Conservation (phyloP, 78 protist genomes). For the Protostelium mycophagum region DNA sequence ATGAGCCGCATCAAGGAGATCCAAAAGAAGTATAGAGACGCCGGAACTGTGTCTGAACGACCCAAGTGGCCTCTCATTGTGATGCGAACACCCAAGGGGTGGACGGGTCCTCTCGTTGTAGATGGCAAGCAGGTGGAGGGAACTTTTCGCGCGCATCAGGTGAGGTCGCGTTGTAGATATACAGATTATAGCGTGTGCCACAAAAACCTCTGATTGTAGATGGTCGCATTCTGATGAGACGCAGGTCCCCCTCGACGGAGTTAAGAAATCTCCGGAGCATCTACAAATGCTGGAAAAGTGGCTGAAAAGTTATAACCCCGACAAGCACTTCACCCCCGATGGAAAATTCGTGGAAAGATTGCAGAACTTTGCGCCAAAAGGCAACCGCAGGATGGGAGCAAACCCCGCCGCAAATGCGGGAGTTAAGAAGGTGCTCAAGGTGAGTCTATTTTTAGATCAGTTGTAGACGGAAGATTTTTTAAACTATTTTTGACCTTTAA, state of each 20-base stretch:
- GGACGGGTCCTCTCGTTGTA: slow-evolving; percentile 10
- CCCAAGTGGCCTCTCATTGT: slow-evolving; percentile 10
- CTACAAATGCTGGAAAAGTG: slow-evolving; percentile 6
- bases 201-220: too few relatives aligned
- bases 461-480: not conserved
- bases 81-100: slow-evolving; percentile 14
- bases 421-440: not conserved
- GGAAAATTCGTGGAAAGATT: not conserved
- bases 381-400: slow-evolving; percentile 7
- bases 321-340: not conserved
- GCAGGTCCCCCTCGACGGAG: not conserved
- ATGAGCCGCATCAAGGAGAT: not conserved
- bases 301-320: slow-evolving; percentile 1
- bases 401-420: slow-evolving; percentile 12
- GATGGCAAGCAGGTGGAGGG: slow-evolving; percentile 4
- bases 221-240: too few relatives aligned
- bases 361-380: slow-evolving; percentile 1
- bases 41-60: not conserved
- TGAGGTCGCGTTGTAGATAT: not conserved
- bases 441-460: not conserved
- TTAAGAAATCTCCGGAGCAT: not conserved
- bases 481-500: too few relatives aligned
- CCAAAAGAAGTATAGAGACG: not conserved
- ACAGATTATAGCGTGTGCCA: too few relatives aligned
- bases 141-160: slow-evolving; percentile 15